Evolutionary conservation across 306 rosid genomes (phyloP).

Genomic region (Vigna hirtella): DNA sequence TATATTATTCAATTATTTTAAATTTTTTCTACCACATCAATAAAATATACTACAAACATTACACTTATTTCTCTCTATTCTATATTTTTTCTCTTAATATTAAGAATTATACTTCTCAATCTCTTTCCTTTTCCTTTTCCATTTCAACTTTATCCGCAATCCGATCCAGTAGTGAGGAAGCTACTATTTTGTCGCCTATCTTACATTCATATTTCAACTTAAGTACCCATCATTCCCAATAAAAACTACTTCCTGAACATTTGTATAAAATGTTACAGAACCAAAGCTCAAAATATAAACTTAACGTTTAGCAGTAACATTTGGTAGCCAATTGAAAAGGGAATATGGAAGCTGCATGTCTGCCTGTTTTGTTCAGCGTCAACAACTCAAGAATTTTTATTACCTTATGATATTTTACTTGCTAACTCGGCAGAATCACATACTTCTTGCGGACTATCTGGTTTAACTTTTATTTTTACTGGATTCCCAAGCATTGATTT

Average conservation of each 20-base stretch:
- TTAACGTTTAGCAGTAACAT: constrained; percentile 42
- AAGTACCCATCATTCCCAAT: not conserved
- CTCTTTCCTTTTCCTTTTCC: no score
- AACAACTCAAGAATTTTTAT: constrained; percentile 36
- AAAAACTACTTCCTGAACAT: not conserved
- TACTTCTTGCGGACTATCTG: constrained; percentile 52
- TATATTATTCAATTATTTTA: no score
- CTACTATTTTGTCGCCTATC: constrained; percentile 5
- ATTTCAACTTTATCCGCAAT: no score
- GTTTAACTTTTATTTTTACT: constrained; percentile 79
- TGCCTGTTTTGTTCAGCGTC: constrained; percentile 41
- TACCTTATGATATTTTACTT: constrained; percentile 33
- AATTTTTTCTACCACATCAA: no score
- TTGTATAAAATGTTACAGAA: not conserved
- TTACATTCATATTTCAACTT: not conserved
- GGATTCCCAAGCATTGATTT: constrained; percentile 93
- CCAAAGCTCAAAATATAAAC: constrained; percentile 37
- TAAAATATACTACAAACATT: no score
- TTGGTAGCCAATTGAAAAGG: constrained; percentile 49
- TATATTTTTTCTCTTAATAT: no score
- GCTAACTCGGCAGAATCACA: constrained; percentile 43
- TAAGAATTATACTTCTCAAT: no score
- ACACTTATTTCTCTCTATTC: no score
- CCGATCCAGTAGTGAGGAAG: not conserved
- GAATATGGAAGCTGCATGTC: constrained; percentile 21